phyloP scores from a whole-genome alignment of 495 filamentous ascomycete genomes.

The Lepidopterella palustris region DNA sequence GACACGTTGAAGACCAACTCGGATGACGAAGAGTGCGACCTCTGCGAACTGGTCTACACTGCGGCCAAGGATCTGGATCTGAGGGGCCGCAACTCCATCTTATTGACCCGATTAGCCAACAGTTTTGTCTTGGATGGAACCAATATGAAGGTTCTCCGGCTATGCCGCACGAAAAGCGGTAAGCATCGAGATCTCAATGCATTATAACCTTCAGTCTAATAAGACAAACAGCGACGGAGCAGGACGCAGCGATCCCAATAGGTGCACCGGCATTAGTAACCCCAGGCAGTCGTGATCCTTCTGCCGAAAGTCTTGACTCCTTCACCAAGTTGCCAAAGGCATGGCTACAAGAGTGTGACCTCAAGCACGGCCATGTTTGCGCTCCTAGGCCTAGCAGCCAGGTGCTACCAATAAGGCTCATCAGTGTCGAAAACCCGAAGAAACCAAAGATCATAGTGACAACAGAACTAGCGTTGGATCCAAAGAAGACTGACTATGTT shows the following conservation, averaged over 20 bases:
- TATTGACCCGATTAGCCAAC: neutral
- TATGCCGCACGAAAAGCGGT: neutral
- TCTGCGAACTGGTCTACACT: neutral
- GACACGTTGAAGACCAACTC: neutral
- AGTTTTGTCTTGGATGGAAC: neutral
- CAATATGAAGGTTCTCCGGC: neutral
- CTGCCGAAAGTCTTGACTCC: neutral
- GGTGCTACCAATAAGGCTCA: neutral
- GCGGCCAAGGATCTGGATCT: neutral
- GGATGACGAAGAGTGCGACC: neutral
- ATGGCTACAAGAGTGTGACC: neutral
- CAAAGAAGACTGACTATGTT: neutral
- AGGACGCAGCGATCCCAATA: neutral
- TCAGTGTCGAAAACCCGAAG: neutral
- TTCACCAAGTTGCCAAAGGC: neutral
- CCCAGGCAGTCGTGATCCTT: no score
- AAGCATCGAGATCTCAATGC: neutral
- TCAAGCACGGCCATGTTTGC: neutral
- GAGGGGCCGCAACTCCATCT: neutral
- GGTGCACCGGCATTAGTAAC: no score
- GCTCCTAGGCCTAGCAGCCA: neutral
- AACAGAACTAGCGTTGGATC: neutral
- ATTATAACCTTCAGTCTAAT: neutral
- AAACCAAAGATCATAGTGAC: neutral
- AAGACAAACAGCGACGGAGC: neutral